Evolutionary conservation across 169 alveolate species (phyloP), one percentile per base, ranked within the genome.

Genomic region (Plasmodium vinckei): DNA sequence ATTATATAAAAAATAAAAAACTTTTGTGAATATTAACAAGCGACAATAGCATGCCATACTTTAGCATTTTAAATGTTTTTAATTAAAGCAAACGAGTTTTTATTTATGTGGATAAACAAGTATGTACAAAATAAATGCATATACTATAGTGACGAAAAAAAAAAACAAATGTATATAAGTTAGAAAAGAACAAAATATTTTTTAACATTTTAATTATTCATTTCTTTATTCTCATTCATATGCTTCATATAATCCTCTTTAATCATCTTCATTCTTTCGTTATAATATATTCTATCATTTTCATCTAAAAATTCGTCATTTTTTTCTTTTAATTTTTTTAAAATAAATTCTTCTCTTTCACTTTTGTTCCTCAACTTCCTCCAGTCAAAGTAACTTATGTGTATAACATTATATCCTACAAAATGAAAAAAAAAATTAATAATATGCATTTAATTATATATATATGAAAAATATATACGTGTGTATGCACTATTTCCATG

Each of bases 301-400:
- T 97, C 97, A 68, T 96, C 98, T 60, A 96, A 87, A 97, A 97
- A 96, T 92, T 96, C 98, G 12, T 97, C 94, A 39, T 97, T 97
- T 69, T 96, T 97, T 72, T 96, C 98, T 89, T 92, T 87, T 71
- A 96, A 92, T 82, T 96, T 96, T 53, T 73, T 88, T 51, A 96
- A 92, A 97, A 96, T 96, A 87, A 95, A 96, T 72, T 95, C 98
- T 87, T 96, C 98, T 63, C 98, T 63, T 72, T 96, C 98, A 88
- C 88, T 91, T 65, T 96, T 96, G 23, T 97, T 96, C 67, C 98
- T 65, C 65, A 95, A 87, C 53, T 94, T 82, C 53, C 98, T 87
- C 97, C 97, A 95, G 75, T 95, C 97, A 59, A 93, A 92, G 88
- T 95, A 95, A 13, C 96, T 95, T 19, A 95, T 95, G 64, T 95